phyloP scores from a whole-genome alignment of 2,329 filamentous ascomycete genomes.

The Cladophialophora carrionii region DNA sequence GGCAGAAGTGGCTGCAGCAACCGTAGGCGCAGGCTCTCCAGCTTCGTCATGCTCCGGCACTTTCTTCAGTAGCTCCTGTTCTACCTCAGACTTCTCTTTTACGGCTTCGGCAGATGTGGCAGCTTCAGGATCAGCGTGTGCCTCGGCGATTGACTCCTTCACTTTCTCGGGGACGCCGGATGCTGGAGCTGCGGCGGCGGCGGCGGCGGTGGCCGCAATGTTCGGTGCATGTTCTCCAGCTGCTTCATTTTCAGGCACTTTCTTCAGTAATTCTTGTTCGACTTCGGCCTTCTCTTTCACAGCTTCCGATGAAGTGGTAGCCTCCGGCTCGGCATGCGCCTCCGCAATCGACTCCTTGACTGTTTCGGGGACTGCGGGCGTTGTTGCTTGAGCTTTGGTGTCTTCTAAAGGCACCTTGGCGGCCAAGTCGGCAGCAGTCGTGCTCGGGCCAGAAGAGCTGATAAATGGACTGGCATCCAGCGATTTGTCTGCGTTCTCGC shows the following conservation, averaged over 20 bases:
- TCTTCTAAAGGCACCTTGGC: slow-evolving; percentile 51
- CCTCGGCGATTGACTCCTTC: slow-evolving; percentile 51
- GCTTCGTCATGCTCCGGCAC: slow-evolving; percentile 44
- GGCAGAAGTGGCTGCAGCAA: slow-evolving; percentile 45
- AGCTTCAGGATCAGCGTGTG: slow-evolving; percentile 70
- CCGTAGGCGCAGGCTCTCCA: slow-evolving; percentile 48
- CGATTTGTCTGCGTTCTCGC: slow-evolving; percentile 46
- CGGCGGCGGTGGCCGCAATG: slow-evolving; percentile 46
- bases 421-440: slow-evolving; percentile 53
- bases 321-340: slow-evolving; percentile 69
- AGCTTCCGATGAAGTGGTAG: slow-evolving; percentile 67
- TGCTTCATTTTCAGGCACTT: slow-evolving; percentile 44
- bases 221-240: slow-evolving; percentile 47
- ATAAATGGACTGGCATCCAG: slow-evolving; percentile 58
- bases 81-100: slow-evolving; percentile 72
- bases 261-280: slow-evolving; percentile 71
- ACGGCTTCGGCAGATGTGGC: slow-evolving; percentile 70
- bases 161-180: slow-evolving; percentile 33
- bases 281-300: slow-evolving; percentile 75
- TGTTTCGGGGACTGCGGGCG: slow-evolving; percentile 47
- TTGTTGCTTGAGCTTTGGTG: slow-evolving; percentile 58
- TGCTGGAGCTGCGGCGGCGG: slow-evolving; percentile 43
- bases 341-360: slow-evolving; percentile 51
- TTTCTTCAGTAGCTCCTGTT: slow-evolving; percentile 69
- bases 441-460: slow-evolving; percentile 55